Evolutionary conservation across 495 filamentous ascomycete species (phyloP), one percentile per base, ranked within the genome.

Genomic region (Podospora pseudoanserina): DNA sequence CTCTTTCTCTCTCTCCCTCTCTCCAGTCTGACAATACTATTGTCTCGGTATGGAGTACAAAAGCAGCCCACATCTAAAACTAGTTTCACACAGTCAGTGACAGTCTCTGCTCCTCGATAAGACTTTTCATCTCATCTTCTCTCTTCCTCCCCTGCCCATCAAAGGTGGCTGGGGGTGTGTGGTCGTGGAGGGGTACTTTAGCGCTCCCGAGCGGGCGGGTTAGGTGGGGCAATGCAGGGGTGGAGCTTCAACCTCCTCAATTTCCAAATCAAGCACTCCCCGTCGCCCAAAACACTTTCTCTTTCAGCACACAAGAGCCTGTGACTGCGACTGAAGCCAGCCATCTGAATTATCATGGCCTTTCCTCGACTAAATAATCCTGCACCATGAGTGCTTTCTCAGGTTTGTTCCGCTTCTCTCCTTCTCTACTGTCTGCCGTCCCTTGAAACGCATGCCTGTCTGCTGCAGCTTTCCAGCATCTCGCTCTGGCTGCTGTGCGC

Each of bases 331-430:
- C 23, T 26, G 39, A 62, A 16, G 63, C 71, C 71, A 73, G 71
- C 71, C 71, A 73, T 66, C 66, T 58, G 65, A 30, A 66, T 73
- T 73, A 59, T 26, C 55, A 58, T 57, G 39, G 27, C 23, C 59
- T 60, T 20, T 34, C 34, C 55, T 58, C n/a, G 5, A 58, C 55
- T 58, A 58, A 58, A 58, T 58, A 58, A 58, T 58, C 23, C 7
- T 19, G 55, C n/a, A n/a, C 55, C n/a, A 58, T 58, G n/a, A 20
- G 23, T 20, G n/a, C 55, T 18, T 20, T 58, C 5, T 23, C n/a
- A 58, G 23, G 13, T 58, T 58, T 26, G 55, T 58, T 26, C 23
- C 55, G 55, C 23, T 58, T 18, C n/a, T 11, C n/a, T 19, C n/a
- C 23, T 15, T 20, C 55, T 11, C 55, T n/a, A 58, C 55, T 20